Percentiles rank a stretch among this genome's conserved stretches.
Conservation (phyloP, 2,329 filamentous ascomycete genomes). For the Septoria petroselini region DNA sequence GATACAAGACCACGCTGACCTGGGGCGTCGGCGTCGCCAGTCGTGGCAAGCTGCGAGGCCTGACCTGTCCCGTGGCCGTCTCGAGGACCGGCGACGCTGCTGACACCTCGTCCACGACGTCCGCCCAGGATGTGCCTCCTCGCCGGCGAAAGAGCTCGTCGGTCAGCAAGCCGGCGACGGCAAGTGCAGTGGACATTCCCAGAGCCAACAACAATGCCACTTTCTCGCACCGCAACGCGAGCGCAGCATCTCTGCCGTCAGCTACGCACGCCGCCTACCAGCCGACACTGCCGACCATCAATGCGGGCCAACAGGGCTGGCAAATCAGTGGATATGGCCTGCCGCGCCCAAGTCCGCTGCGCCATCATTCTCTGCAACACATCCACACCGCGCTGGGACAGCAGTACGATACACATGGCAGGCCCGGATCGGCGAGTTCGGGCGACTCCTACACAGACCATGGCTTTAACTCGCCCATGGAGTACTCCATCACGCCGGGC, state of each 20-base stretch:
- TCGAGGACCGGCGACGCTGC: slow-evolving; percentile 35
- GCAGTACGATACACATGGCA: slow-evolving; percentile 42
- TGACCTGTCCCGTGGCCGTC: slow-evolving; percentile 67
- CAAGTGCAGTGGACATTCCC: slow-evolving; percentile 4
- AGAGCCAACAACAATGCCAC: not conserved
- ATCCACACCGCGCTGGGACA: slow-evolving; percentile 43
- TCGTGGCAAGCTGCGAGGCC: slow-evolving; percentile 85
- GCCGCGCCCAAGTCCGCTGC: slow-evolving; percentile 34
- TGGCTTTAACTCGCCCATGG: slow-evolving; percentile 48
- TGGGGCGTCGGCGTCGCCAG: slow-evolving; percentile 96
- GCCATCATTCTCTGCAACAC: slow-evolving; percentile 43
- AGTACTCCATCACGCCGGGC: slow-evolving; percentile 48
- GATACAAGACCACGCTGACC: slow-evolving; percentile 94
- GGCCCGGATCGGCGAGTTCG: slow-evolving; percentile 48
- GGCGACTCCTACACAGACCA: slow-evolving; percentile 49
- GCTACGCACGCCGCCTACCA: slow-evolving; percentile 16
- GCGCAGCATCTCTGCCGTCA: slow-evolving; percentile 17
- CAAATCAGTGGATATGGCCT: slow-evolving; percentile 40
- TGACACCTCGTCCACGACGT: slow-evolving; percentile 11
- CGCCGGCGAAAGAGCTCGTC: slow-evolving; percentile 16
- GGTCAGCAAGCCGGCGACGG: slow-evolving; percentile 13
- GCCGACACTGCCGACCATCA: slow-evolving; percentile 21
- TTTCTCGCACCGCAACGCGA: not conserved
- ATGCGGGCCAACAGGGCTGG: slow-evolving; percentile 33
- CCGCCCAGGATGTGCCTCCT: slow-evolving; percentile 21